Conservation (phyloP, 106 monocot species). For the Narthecium ossifragum region DNA sequence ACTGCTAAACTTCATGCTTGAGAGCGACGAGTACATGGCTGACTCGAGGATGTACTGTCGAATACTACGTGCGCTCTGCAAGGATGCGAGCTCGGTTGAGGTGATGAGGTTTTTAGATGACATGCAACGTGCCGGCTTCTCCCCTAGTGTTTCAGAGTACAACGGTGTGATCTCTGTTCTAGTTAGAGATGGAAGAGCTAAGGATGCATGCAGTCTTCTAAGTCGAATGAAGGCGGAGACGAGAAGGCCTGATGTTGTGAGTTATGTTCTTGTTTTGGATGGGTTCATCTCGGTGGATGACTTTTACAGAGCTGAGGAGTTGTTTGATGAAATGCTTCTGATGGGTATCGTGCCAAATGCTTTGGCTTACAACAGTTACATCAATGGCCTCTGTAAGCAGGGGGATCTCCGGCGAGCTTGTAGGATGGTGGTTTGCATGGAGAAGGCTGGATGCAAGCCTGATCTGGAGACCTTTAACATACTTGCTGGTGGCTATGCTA, state of each 20-base stretch:
- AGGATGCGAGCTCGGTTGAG: constrained; percentile 6
- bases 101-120: constrained; percentile 35
- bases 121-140: constrained; percentile 38
- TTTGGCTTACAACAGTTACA: constrained; percentile 36
- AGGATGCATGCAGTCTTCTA: constrained; percentile 48
- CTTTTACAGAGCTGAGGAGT: constrained; percentile 35
- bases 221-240: constrained; percentile 44
- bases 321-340: constrained; percentile 82
- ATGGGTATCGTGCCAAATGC: constrained; percentile 45
- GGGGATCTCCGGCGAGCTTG: constrained; percentile 31
- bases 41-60: constrained; percentile 41
- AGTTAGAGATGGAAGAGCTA: constrained; percentile 37
- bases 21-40: constrained; percentile 27
- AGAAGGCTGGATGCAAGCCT: constrained; percentile 50
- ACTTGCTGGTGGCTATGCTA: constrained; percentile 30
- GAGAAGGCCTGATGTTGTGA: constrained; percentile 22
- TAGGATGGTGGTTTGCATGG: constrained; percentile 58
- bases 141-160: constrained; percentile 32
- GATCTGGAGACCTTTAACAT: constrained; percentile 40
- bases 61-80: constrained; percentile 36
- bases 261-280: constrained; percentile 40
- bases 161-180: constrained; percentile 41
- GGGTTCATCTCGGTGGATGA: constrained; percentile 27
- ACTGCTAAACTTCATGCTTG: constrained; percentile 36
- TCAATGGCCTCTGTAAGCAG: constrained; percentile 49